These are phyloP conservation scores for Hypomyces perniciosus DNA, from an alignment of 2,329 filamentous ascomycete genomes.

Conservation along the genomic window DNA sequence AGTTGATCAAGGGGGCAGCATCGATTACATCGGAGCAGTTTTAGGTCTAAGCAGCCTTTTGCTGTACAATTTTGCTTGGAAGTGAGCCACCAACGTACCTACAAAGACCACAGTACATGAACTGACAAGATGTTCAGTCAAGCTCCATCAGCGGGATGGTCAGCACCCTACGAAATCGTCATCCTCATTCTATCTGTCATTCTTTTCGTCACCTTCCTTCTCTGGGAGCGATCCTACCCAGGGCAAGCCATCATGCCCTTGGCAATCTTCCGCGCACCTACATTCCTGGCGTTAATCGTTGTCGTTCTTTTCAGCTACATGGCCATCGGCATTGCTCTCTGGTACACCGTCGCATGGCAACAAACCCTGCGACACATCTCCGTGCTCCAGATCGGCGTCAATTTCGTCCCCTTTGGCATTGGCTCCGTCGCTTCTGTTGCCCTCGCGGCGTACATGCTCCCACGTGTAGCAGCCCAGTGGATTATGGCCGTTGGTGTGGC, in stretches of 20 bases:
- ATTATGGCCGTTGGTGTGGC: constrained; percentile 40
- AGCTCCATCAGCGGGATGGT: constrained; percentile 42
- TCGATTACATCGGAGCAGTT: constrained; percentile 32
- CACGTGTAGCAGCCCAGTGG: constrained; percentile 39
- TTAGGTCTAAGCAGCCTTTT: constrained; percentile 36
- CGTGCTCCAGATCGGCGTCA: constrained; percentile 31
- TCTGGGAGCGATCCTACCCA: constrained; percentile 37
- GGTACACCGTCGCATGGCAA: constrained; percentile 43
- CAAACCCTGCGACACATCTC: constrained; percentile 36
- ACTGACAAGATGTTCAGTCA: constrained; percentile 8
- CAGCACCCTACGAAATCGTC: constrained; percentile 34
- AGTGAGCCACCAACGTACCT: constrained; percentile 28
- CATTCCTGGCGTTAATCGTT: constrained; percentile 36
- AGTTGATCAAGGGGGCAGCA: constrained; percentile 19
- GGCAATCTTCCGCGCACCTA: constrained; percentile 38
- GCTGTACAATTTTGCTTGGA: constrained; percentile 46
- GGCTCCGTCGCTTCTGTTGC: constrained; percentile 33
- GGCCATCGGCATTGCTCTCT: constrained; percentile 41
- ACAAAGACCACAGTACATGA: constrained; percentile 4
- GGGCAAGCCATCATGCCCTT: constrained; percentile 40
- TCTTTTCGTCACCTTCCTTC: constrained; percentile 25
- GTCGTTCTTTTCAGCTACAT: constrained; percentile 42
- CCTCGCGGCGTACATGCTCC: constrained; percentile 40
- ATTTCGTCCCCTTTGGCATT: constrained; percentile 36
- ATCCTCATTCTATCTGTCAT: constrained; percentile 31